Evolutionary conservation across 805 yeast genomes (phyloP).

Genomic region (Candida methanosorbosa): DNA sequence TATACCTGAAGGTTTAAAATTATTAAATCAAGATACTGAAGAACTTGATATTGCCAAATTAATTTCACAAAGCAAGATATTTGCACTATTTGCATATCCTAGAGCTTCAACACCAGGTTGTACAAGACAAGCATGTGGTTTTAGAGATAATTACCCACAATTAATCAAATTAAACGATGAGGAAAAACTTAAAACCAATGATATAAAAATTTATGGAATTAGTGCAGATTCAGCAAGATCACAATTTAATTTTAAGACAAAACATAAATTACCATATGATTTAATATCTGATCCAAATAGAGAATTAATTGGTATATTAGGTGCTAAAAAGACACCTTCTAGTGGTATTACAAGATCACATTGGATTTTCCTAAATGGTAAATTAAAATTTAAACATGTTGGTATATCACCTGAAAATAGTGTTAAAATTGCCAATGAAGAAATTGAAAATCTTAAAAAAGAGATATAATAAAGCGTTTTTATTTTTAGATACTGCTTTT

Average conservation of each 20-base stretch:
- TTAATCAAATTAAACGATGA: constrained; percentile 35
- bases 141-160: constrained; percentile 53
- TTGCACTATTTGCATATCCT: constrained; percentile 73
- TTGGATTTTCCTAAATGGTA: constrained; percentile 80
- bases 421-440: constrained; percentile 47
- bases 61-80: constrained; percentile 27
- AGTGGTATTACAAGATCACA: constrained; percentile 79
- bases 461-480: no score
- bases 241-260: constrained; percentile 66
- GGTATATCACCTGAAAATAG: constrained; percentile 55
- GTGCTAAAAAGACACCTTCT: constrained; percentile 72
- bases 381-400: constrained; percentile 43
- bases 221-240: constrained; percentile 77
- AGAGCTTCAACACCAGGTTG: constrained; percentile 95
- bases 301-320: constrained; percentile 61
- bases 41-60: constrained; percentile 15
- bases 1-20: constrained; percentile 33
- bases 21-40: constrained; percentile 51
- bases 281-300: constrained; percentile 70
- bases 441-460: constrained; percentile 43
- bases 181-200: constrained; percentile 15
- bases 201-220: constrained; percentile 65
- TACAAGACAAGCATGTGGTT: constrained; percentile 90
- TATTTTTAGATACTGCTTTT: no score
- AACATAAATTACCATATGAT: constrained; percentile 65